A percentile compares a stretch with the other conserved stretches of the same genome.
Conservation (phyloP, 164 flowering plant genomes). For the Macadamia tetraphylla region DNA sequence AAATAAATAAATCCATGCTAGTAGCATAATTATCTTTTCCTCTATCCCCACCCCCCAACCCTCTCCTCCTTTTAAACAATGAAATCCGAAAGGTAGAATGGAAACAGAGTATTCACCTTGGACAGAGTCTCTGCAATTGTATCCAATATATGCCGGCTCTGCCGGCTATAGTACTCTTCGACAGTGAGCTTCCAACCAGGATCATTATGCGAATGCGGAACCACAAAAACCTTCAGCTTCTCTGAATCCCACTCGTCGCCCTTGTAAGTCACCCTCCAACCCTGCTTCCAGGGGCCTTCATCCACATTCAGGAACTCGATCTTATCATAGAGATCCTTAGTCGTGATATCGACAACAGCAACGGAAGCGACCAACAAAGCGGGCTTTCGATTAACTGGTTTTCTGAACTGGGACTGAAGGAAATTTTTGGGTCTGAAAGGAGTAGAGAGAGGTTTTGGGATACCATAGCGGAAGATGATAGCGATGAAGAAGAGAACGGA, state of each 20-base stretch:
- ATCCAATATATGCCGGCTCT: conserved; percentile 75
- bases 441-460: conserved; percentile 48
- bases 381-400: conserved; percentile 22
- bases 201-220: conserved; percentile 98
- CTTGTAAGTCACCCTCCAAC: conserved; percentile 56
- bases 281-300: conserved; percentile 46
- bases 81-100: too few relatives aligned
- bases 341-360: conserved; percentile 70
- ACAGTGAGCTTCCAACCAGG: conserved; percentile 99
- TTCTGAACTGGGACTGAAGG: conserved; percentile 10
- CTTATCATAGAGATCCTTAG: conserved; percentile 81
- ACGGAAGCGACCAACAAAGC: conserved; percentile 12
- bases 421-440: conserved; percentile 20
- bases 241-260: conserved; percentile 89
- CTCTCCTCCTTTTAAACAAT: too few relatives aligned
- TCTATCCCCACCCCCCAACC: too few relatives aligned
- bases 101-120: conserved; percentile 37
- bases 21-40: too few relatives aligned
- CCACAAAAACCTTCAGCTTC: conserved; percentile 90
- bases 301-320: conserved; percentile 74
- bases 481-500: conserved; percentile 58
- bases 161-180: conserved; percentile 83
- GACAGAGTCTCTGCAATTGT: conserved; percentile 85
- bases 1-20: too few relatives aligned
- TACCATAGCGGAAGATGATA: conserved; percentile 47